A percentile compares a stretch with the other conserved stretches of the same genome.
Evolutionary conservation across 371 early-diverging fungal species (phyloP).

Genomic region (Lichtheimia corymbifera): DNA sequence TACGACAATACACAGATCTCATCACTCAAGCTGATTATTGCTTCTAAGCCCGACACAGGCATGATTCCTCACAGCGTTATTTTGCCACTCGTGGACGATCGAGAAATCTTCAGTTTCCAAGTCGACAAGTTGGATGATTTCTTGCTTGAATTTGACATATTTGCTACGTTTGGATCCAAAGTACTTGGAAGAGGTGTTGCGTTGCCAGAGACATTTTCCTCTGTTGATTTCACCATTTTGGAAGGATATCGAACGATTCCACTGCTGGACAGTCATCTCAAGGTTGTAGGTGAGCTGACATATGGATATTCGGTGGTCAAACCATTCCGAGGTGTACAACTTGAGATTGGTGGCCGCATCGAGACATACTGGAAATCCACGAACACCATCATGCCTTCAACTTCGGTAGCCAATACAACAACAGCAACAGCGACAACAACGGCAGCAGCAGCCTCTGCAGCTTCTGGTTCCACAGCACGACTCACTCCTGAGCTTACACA

Average conservation of each 20-base stretch:
- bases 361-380: constrained; percentile 98
- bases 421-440: background rate
- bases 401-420: constrained; percentile 7
- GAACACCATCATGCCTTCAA: constrained; percentile 50
- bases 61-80: constrained; percentile 90
- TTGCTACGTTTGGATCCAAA: constrained; percentile 93
- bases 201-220: constrained; percentile 68
- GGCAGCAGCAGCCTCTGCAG: constrained; percentile 7
- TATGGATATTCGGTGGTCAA: constrained; percentile 82
- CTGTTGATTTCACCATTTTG: constrained; percentile 31
- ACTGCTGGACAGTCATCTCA: constrained; percentile 83
- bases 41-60: constrained; percentile 83
- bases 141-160: constrained; percentile 88
- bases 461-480: constrained; percentile 17
- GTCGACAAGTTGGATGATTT: constrained; percentile 76
- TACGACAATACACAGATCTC: constrained; percentile 72
- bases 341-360: constrained; percentile 91
- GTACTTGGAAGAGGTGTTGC: constrained; percentile 89
- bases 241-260: constrained; percentile 64
- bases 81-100: constrained; percentile 83
- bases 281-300: constrained; percentile 87
- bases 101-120: constrained; percentile 81
- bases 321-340: constrained; percentile 83
- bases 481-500: constrained; percentile 15
- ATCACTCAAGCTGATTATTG: constrained; percentile 55